Conservation (phyloP, 306 rosid genomes). For the Pachyrhizus erosus region DNA sequence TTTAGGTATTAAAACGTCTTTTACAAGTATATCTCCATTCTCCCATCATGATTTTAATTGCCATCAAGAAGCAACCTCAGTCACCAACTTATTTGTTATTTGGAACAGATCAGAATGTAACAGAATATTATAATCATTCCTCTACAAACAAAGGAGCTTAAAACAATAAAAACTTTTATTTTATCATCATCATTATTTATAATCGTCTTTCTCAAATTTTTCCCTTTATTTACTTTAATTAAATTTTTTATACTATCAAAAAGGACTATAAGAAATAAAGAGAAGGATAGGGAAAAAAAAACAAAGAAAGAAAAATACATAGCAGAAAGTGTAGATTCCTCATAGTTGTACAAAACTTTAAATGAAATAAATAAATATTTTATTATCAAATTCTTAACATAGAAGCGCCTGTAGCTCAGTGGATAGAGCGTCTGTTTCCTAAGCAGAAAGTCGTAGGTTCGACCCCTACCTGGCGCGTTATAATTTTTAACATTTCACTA, state of each 20-base stretch:
- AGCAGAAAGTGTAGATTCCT: too few species aligned
- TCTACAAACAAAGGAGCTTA: neutral
- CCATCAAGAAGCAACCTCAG: neutral
- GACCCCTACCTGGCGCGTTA: slow-evolving; percentile 51
- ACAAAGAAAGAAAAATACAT: neutral
- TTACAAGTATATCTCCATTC: neutral
- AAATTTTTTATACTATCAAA: too few species aligned
- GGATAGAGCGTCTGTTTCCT: slow-evolving; percentile 58
- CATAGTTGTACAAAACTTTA: too few species aligned
- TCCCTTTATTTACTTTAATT: neutral
- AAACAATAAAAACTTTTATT: neutral
- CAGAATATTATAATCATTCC: neutral
- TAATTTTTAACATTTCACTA: too few species aligned
- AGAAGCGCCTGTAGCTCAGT: slow-evolving; percentile 51
- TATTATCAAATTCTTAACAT: too few species aligned
- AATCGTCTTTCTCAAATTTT: too few species aligned
- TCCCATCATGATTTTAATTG: neutral
- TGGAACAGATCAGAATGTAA: neutral
- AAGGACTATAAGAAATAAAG: neutral
- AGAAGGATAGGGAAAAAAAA: too few species aligned
- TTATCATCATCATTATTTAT: neutral
- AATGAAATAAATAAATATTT: too few species aligned
- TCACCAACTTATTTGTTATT: neutral
- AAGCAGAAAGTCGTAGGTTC: slow-evolving; percentile 57
- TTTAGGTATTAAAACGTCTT: neutral